Base-by-base conservation (phyloP, 768 basidiomycete species). In the Boletus patriciae region DNA sequence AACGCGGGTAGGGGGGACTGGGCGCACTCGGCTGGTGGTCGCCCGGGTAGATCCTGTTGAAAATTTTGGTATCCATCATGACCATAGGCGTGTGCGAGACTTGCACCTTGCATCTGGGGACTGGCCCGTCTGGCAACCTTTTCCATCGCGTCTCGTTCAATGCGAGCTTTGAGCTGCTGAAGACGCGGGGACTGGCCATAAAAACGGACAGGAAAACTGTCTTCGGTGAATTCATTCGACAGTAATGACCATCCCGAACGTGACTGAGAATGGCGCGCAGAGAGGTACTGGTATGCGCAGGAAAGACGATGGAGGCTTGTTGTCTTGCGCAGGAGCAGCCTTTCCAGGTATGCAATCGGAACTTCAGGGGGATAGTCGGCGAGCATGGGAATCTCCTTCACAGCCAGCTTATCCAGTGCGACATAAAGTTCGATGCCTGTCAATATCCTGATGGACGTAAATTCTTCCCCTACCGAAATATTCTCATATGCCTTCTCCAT, bases 1-100 rank as follows among this genome's bases (percentile, higher is more conserved):
- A 72, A n/a, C 78, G 55, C 1, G 75, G 80, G 77, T 75, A 78
- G 54, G 77, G 80, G 46, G 74, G 68, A 8, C 74, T 60, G 3
- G 19, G n/a, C n/a, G n/a, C n/a, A 25, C 4, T n/a, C n/a, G n/a
- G 18, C 15, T 6, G 11, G 43, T 16, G 3, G 43, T 25, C 15
- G 23, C 9, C 13, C 23, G 10, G 23, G 25, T 44, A 25, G 9
- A 8, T 2, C 9, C 23, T 25, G 23, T 16, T 15, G 3, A 15
- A 4, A 3, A 10, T 11, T 9, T 16, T 25, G 43, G 25, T 27
- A 27, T 44, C 19, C 23, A 25, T 43, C n/a, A n/a, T n/a, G n/a
- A n/a, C n/a, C 42, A 43, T 6, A 10, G 43, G 4, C 11, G 9
- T 7, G 11, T 43, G 43, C 16, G 8, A 10, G 12, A 25, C 43